Evolutionary conservation across 495 filamentous ascomycete genomes (phyloP), one percentile per base, ranked within the genome.

Genomic region (Hypoxylon cercidicola): DNA sequence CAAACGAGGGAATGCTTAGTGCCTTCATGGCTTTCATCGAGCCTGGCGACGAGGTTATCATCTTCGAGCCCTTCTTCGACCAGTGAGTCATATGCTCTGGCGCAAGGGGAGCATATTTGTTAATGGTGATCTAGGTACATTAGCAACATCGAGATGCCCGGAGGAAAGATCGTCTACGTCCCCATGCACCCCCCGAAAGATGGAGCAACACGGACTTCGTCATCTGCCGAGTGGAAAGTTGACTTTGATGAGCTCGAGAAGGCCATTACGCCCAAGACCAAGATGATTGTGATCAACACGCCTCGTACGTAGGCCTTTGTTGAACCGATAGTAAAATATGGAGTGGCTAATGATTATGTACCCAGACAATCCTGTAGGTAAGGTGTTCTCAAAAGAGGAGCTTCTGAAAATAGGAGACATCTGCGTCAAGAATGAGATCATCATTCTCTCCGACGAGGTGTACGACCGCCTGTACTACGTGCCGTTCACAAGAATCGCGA

Each of bases 41-140:
- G 77, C 84, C 84, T 0, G 95, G 91, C 4, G 95, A 99, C 69
- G 95, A 99, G 75, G 96, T 97, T 49, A 97, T 99, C 40, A 86
- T 99, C 52, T 97, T 99, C 77, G 95, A 99, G 81, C 95, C 95
- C 6, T 99, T 97, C 80, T 99, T 97, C 72, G 95, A 99, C 78
- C 95, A 99, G 88, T 93, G 80, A 72, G 86, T 74, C 47, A n/a
- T 49, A 12, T 54, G 8, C 2, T n/a, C 15, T 12, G 45, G 15
- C 44, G 21, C n/a, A 19, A 30, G 15, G 13, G 11, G 13, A 43
- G 11, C 2, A 10, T 11, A 45, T 23, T 54, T 50, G n/a, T 39
- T 52, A 16, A 57, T 11, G 28, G 39, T 43, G 4, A 8, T 13
- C 13, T 45, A 90, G 89, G 67, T 97, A 97, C 74, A 95, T 98